Conservation (phyloP, 306 rosid genomes). For the Comarum palustre region DNA sequence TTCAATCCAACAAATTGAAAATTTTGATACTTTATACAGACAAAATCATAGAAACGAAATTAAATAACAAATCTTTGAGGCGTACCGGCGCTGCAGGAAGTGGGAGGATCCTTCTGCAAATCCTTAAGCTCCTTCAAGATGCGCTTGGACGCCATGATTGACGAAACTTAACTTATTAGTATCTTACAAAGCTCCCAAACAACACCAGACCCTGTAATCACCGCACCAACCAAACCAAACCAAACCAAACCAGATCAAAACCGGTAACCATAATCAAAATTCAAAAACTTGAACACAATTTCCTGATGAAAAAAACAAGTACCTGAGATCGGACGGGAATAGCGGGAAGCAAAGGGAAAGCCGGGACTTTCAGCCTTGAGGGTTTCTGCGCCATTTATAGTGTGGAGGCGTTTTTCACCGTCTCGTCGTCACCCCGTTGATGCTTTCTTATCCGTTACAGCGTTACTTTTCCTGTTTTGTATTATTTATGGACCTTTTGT, state of each 20-base stretch:
- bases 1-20: too few relatives aligned
- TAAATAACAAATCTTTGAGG: background rate
- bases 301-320: background rate
- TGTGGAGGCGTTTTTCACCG: background rate
- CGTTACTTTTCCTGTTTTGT: background rate
- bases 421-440: background rate
- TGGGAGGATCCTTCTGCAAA: constrained; percentile 83
- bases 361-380: background rate
- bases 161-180: background rate
- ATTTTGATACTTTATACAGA: too few relatives aligned
- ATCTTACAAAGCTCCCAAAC: background rate
- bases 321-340: constrained; percentile 19
- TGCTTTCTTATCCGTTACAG: constrained; percentile 21
- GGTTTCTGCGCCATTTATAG: background rate
- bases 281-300: background rate
- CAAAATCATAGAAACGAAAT: background rate
- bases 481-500: constrained; percentile 1
- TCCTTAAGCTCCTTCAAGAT: constrained; percentile 73
- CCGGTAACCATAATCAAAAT: background rate
- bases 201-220: background rate
- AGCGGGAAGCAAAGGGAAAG: constrained; percentile 13
- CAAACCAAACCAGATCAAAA: background rate
- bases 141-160: constrained; percentile 71
- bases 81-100: constrained; percentile 78
- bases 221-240: background rate